Percentiles rank a stretch among this genome's conserved stretches.
These are phyloP conservation scores for Ophiostoma tasmaniense DNA, from an alignment of 2,329 filamentous ascomycete genomes.

Conservation along the genomic window DNA sequence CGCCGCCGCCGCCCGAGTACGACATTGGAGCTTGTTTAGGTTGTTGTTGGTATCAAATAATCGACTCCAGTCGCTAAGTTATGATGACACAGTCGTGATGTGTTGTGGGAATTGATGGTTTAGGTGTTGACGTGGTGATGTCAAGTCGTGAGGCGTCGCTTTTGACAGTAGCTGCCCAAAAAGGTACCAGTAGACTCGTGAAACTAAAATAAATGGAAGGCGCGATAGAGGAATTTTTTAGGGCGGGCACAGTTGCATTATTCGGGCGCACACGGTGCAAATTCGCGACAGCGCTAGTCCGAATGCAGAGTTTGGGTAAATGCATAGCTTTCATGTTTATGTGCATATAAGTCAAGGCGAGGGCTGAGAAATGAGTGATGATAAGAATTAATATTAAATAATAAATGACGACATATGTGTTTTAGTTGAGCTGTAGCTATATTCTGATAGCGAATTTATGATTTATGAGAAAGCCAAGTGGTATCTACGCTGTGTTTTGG, in stretches of 20 bases:
- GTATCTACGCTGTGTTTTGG: not conserved
- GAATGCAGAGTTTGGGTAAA: not conserved
- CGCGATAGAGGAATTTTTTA: constrained; percentile 1
- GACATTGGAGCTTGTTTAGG: not conserved
- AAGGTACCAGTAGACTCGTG: not conserved
- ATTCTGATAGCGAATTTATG: too few species aligned
- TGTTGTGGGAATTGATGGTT: not conserved
- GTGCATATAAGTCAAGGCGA: not conserved
- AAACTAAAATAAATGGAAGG: not conserved
- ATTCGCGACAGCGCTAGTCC: not conserved
- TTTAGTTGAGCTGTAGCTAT: too few species aligned
- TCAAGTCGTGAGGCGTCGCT: not conserved
- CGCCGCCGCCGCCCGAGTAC: constrained; percentile 14
- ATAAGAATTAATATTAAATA: too few species aligned
- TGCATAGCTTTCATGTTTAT: not conserved
- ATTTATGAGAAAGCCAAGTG: too few species aligned
- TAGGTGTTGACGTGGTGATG: not conserved
- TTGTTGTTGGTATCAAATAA: not conserved
- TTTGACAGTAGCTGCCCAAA: not conserved
- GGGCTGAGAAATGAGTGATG: not conserved
- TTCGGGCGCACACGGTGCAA: not conserved
- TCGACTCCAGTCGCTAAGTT: not conserved
- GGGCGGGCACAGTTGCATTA: not conserved
- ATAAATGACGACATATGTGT: too few species aligned
- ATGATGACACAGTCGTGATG: not conserved